These are phyloP conservation scores for Xylogone sp. DNA, from an alignment of 2,329 filamentous ascomycete species.

Conservation along the genomic window DNA sequence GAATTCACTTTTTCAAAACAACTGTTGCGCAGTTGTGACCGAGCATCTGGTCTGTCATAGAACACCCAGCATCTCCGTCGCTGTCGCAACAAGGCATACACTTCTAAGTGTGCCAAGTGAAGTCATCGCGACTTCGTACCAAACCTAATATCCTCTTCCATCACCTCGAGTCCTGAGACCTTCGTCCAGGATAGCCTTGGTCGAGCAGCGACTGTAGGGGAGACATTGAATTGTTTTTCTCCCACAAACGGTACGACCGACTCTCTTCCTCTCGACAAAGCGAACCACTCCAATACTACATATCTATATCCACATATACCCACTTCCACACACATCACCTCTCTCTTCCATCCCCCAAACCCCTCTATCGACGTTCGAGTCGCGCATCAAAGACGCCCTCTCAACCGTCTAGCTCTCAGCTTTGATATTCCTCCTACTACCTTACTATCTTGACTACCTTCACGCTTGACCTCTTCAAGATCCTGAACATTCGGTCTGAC, in stretches of 20 bases:
- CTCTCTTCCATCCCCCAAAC: conserved; percentile 1
- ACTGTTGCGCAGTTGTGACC: background rate
- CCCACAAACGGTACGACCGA: conserved; percentile 61
- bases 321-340: conserved; percentile 1
- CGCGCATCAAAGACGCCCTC: conserved; percentile 7
- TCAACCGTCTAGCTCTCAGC: conserved; percentile 10
- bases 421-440: conserved; percentile 1
- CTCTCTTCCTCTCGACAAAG: conserved; percentile 13
- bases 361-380: conserved; percentile 7
- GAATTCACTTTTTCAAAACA: background rate
- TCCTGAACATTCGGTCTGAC: conserved; percentile 16
- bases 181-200: background rate
- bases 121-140: background rate
- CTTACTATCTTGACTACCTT: too few species aligned
- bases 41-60: background rate
- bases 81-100: background rate
- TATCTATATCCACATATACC: conserved; percentile 1
- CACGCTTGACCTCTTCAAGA: background rate
- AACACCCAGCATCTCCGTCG: background rate
- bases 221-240: conserved; percentile 99
- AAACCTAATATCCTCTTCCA: background rate
- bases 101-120: background rate
- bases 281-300: conserved; percentile 10
- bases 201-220: conserved; percentile 60
- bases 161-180: background rate